Conservation (phyloP, 148 eudicot species). For the Arbutus unedo region DNA sequence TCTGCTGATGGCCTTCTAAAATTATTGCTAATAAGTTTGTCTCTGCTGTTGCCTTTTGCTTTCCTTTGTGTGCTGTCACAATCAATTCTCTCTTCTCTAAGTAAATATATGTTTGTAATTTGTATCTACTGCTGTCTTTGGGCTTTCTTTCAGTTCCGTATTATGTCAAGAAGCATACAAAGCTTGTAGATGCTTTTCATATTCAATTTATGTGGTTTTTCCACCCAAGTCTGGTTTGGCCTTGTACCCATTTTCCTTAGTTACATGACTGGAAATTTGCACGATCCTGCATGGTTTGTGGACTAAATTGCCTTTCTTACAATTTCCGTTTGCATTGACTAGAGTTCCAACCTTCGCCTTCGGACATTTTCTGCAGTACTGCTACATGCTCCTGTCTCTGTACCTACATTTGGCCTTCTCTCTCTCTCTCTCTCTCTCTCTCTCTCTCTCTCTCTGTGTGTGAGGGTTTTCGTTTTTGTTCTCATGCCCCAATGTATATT, state of each 20-base stretch:
- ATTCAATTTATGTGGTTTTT: neutral
- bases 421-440: too few species aligned
- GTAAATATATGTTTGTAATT: neutral
- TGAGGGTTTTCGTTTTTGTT: too few species aligned
- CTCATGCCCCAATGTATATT: too few species aligned
- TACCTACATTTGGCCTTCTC: too few species aligned
- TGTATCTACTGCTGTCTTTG: neutral
- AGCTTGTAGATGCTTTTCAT: neutral
- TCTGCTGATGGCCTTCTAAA: conserved; percentile 54
- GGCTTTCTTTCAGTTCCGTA: neutral
- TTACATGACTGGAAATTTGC: too few species aligned
- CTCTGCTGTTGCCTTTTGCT: conserved; percentile 15
- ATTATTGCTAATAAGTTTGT: conserved; percentile 32
- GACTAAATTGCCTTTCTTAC: neutral
- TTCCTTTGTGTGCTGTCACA: conserved; percentile 11
- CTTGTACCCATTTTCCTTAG: neutral
- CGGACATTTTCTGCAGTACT: too few species aligned
- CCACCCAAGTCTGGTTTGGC: neutral
- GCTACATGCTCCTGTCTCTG: neutral
- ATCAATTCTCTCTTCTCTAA: conserved; percentile 20
- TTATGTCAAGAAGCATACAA: neutral
- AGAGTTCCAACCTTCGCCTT: too few species aligned
- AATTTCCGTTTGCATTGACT: too few species aligned
- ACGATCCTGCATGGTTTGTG: neutral
- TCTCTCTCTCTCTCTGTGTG: too few species aligned